Base-by-base conservation (phyloP, 2,329 filamentous ascomycete genomes). In the Hawksworthiomyces lignivorus region DNA sequence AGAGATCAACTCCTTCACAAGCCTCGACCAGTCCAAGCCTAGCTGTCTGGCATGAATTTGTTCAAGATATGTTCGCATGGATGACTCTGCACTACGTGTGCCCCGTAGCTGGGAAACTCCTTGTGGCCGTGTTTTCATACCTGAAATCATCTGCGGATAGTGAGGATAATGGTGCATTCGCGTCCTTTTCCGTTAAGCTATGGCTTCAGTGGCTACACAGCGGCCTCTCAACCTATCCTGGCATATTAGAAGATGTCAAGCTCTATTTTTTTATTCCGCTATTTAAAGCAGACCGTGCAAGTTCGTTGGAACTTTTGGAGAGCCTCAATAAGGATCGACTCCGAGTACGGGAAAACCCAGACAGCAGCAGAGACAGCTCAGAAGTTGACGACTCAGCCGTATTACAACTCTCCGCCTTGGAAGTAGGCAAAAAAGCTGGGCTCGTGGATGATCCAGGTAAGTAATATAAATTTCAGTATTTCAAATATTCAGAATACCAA, bases 361-460 rank as follows among this genome's bases (percentile, higher is more conserved):
- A 12, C 24, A 12, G 5, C 31, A 14, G 4, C 34, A 27, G 14
- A 24, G 24, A 21, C 34, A 33, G n/a, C 15, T 14, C 4, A 40
- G 65, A 69, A 17, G 59, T 75, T 20, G 68, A 77, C 40, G 61
- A 68, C 12, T 69, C 76, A 39, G 71, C 75, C 0, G 64, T 80
- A 32, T 60, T 87, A 9, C 75, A 80, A 49, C 68, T 87, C 31
- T 72, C 80, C 33, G 73, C 80, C n/a, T 64, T 87, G 32, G 80
- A 86, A 49, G 72, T 79, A 14, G 83, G 80, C 12, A 87, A 86
- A 59, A 83, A 82, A 54, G 65, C 73, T 28, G 82, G 82, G 1
- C 62, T 86, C 15, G 77, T 87, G 2, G 79, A 82, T 45, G 82
- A 86, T 52, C 77, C 81, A 50, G 69, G 78, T 76, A 26, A 26